phyloP scores from a whole-genome alignment of 1,139 yeast species.

The Magnusiomyces starmeri region DNA sequence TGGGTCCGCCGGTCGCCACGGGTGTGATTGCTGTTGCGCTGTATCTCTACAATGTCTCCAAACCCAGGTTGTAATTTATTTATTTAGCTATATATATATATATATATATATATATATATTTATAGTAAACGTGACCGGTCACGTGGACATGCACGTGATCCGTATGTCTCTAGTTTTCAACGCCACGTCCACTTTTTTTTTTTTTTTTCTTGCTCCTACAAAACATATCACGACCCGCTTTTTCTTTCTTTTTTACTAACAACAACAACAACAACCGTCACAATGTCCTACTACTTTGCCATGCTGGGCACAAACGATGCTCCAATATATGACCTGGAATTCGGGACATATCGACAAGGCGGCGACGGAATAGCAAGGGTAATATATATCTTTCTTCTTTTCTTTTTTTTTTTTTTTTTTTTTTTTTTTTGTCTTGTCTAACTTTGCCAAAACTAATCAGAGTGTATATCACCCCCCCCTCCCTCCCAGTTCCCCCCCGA shows the following conservation, averaged over 20 bases:
- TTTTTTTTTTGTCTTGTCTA: neutral
- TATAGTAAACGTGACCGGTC: too few relatives aligned
- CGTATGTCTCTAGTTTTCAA: too few relatives aligned
- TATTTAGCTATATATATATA: too few relatives aligned
- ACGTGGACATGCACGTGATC: too few relatives aligned
- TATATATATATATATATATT: too few relatives aligned
- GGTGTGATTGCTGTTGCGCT: conserved; percentile 12
- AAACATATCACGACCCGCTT: too few relatives aligned
- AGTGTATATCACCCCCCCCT: neutral
- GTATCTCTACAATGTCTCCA: conserved; percentile 3
- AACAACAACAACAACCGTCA: too few relatives aligned
- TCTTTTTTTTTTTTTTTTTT: neutral
- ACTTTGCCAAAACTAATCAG: neutral
- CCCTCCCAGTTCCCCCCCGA: conserved; percentile 49
- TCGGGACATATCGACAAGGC: conserved; percentile 63
- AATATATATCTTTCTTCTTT: conserved; percentile 7
- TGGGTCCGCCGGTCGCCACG: conserved; percentile 49
- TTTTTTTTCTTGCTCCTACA: too few relatives aligned
- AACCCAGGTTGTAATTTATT: conserved; percentile 7
- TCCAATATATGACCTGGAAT: conserved; percentile 83
- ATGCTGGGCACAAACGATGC: conserved; percentile 82
- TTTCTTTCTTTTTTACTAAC: too few relatives aligned
- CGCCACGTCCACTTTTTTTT: too few relatives aligned
- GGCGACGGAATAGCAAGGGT: conserved; percentile 52
- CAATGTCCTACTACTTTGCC: conserved; percentile 75